A percentile compares a stretch with the other conserved stretches of the same genome.
Evolutionary conservation across 1,284 basidiomycete genomes (phyloP).

Genomic region (Cutaneotrichosporon cavernicola): DNA sequence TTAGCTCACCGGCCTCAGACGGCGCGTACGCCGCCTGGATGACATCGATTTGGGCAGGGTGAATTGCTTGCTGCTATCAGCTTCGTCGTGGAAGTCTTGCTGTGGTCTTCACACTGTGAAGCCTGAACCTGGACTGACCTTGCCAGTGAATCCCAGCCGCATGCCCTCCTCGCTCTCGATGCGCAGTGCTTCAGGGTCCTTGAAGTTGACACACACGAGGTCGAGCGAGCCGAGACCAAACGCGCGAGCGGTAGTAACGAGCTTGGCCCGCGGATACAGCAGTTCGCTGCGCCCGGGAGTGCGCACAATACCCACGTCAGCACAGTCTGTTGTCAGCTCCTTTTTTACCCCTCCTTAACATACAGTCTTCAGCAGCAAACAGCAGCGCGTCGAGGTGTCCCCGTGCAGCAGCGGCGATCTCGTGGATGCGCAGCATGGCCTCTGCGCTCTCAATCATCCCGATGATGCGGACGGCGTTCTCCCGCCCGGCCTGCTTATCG

Average conservation of each 20-base stretch:
- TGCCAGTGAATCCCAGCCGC: constrained; percentile 78
- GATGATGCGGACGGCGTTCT: constrained; percentile 61
- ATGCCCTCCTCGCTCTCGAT: constrained; percentile 78
- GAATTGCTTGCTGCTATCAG: constrained; percentile 78
- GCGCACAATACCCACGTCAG: constrained; percentile 80
- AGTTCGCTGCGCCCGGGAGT: constrained; percentile 72
- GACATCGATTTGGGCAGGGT: constrained; percentile 76
- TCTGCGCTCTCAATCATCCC: constrained; percentile 77
- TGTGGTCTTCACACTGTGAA: too few species aligned
- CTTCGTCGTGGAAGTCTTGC: not conserved
- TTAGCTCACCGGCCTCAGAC: constrained; percentile 61
- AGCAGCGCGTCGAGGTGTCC: constrained; percentile 53
- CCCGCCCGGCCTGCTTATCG: constrained; percentile 30
- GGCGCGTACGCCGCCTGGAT: constrained; percentile 82
- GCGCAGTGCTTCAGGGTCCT: constrained; percentile 66
- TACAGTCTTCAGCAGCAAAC: constrained; percentile 91
- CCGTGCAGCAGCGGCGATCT: constrained; percentile 40
- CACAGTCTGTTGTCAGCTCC: constrained; percentile 57
- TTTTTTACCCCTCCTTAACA: not conserved
- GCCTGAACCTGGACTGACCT: constrained; percentile 56
- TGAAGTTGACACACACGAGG: constrained; percentile 91
- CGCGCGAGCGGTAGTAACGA: constrained; percentile 81
- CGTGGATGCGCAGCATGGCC: constrained; percentile 51
- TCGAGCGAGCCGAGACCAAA: constrained; percentile 82
- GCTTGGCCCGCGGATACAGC: constrained; percentile 78